Percentiles rank a stretch among this genome's conserved stretches.
Evolutionary conservation across 257 asterid species (phyloP).

Genomic region (Jacaranda copaia): DNA sequence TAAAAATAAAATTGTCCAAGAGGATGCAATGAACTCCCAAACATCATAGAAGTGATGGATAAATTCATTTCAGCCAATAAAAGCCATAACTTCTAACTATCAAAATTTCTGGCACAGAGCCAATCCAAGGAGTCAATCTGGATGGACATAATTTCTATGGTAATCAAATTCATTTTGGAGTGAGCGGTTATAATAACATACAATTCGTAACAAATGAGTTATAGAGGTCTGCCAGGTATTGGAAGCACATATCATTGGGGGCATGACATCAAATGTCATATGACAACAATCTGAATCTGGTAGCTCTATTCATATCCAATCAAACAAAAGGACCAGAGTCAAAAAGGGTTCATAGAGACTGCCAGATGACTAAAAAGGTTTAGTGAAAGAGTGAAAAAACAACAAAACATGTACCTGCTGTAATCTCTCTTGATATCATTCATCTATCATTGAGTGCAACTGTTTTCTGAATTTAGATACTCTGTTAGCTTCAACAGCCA

Average conservation of each 20-base stretch:
- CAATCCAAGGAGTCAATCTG: slow-evolving; percentile 6
- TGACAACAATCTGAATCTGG: slow-evolving; percentile 25
- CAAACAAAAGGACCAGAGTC: not conserved
- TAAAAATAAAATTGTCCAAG: not conserved
- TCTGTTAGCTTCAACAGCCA: slow-evolving; percentile 79
- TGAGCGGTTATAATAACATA: not conserved
- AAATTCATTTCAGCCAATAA: not conserved
- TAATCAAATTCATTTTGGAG: slow-evolving; percentile 12
- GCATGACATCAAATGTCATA: not conserved
- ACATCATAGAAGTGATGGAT: not conserved
- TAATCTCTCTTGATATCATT: slow-evolving; percentile 45
- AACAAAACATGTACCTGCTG: slow-evolving; percentile 30
- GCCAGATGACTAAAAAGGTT: slow-evolving; percentile 22
- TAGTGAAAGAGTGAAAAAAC: not conserved
- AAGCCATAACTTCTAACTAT: not conserved
- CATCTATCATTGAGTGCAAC: slow-evolving; percentile 66
- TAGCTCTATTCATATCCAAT: slow-evolving; percentile 1
- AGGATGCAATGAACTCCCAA: not conserved
- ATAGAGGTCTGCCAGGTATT: not conserved
- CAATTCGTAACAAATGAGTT: slow-evolving; percentile 9
- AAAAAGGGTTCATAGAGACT: not conserved
- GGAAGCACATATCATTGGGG: slow-evolving; percentile 18
- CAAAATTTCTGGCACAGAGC: slow-evolving; percentile 37
- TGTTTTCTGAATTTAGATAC: slow-evolving; percentile 58
- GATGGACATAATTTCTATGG: not conserved